These are phyloP conservation scores for Asterella californica DNA, from an alignment of 225 moss, liverwort and hornwort genomes.

Conservation along the genomic window DNA sequence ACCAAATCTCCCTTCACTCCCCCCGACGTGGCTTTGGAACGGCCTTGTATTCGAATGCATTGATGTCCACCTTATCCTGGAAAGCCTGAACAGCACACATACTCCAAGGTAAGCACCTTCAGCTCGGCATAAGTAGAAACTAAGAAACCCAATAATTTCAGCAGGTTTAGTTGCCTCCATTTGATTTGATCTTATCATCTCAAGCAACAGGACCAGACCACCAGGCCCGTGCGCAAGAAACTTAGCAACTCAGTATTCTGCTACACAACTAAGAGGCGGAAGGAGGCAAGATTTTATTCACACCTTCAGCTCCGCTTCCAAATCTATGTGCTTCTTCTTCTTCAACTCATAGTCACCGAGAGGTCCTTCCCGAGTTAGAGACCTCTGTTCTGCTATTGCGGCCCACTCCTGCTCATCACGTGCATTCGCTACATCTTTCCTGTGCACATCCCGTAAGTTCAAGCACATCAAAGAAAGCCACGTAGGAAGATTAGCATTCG, in stretches of 20 bases:
- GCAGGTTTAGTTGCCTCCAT: no score
- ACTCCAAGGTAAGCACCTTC: not conserved
- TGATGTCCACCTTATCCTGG: constrained; percentile 63
- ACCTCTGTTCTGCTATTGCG: constrained; percentile 57
- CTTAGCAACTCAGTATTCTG: no score
- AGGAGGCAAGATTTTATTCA: not conserved
- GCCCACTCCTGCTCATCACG: constrained; percentile 93
- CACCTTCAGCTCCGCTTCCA: constrained; percentile 85
- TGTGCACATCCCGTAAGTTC: constrained; percentile 19
- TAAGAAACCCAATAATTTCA: no score
- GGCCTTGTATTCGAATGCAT: constrained; percentile 82
- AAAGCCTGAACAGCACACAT: constrained; percentile 29
- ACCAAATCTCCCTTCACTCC: constrained; percentile 23
- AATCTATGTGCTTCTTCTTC: constrained; percentile 69
- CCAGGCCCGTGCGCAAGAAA: no score
- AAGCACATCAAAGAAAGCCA: not conserved
- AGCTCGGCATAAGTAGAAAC: no score
- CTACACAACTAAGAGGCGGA: not conserved
- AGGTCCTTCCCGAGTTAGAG: constrained; percentile 79
- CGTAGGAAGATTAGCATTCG: not conserved
- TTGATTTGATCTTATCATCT: no score
- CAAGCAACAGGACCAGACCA: no score
- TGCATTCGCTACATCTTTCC: constrained; percentile 74
- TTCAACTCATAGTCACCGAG: constrained; percentile 44
- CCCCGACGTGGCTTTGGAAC: constrained; percentile 69